Base-by-base conservation (phyloP, 164 flowering plant genomes). In the Stephania cephalantha region DNA sequence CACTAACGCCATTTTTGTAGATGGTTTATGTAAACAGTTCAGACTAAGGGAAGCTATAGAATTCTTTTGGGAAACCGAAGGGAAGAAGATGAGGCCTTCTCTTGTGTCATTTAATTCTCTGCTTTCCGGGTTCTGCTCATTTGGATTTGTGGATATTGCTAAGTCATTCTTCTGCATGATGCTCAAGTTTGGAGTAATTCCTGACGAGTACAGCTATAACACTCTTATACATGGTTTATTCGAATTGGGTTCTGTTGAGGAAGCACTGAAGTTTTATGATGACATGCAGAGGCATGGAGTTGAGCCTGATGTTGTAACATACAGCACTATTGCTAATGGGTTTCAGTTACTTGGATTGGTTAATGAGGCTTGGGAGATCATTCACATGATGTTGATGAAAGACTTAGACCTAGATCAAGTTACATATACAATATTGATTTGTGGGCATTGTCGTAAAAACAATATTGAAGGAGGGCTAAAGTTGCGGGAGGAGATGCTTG, bases 171-270 rank as follows among this genome's bases (percentile, higher is more conserved):
- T 91, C 55, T 85, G 88, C 76, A 70, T 80, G 86, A 90, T 93
- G 89, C 79, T 88, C 29, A 89, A 91, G 76, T 80, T 35, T 79
- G 93, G 96, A 71, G 68, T 89, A 5, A 68, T 71, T 81, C 94
- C 92, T 45, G 93, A 90, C 85, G 67, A 66, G 9, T 91, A 83
- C 75, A 90, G 88, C 83, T 91, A 88, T 72, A 93, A 90, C 82
- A 89, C 89, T 61, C 91, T 93, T 73, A 86, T 91, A 78, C 87
- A 90, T 84, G 94, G 94, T 69, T 81, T 90, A 7, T 89, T 88
- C 83, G 71, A 78, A 71, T 85, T 83, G 68, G 93, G 94, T 78
- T 87, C 84, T 44, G 69, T 91, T 80, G 89, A 85, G 75, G 94
- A 90, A 79, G 95, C 97, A 10, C 70, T 87, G 72, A 84, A 82